phyloP scores from a whole-genome alignment of 805 yeast species.

The Candida xiaguanensis region DNA sequence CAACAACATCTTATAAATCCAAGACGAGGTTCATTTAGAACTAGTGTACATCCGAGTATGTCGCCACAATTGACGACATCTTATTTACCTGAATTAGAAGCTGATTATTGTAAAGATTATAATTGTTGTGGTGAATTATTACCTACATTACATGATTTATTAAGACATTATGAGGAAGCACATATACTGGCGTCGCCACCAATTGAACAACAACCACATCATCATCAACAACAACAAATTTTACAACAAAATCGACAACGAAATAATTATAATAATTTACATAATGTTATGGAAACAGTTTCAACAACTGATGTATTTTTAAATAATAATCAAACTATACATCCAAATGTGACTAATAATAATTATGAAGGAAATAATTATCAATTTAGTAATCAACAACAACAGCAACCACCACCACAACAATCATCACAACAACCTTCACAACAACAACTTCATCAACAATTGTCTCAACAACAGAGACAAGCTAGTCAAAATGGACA shows the following conservation, averaged over 20 bases:
- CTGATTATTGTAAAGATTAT: slow-evolving; percentile 94
- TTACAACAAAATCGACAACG: slow-evolving; percentile 28
- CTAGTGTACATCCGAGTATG: slow-evolving; percentile 25
- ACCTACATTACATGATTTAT: slow-evolving; percentile 89
- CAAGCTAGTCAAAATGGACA: slow-evolving; percentile 10
- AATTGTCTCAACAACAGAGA: slow-evolving; percentile 12
- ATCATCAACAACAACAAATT: slow-evolving; percentile 20
- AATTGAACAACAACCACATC: slow-evolving; percentile 24
- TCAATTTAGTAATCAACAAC: slow-evolving; percentile 9
- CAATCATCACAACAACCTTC: slow-evolving; percentile 17
- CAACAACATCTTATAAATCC: slow-evolving; percentile 26
- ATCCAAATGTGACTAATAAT: slow-evolving; percentile 7
- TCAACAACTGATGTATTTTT: slow-evolving; percentile 91
- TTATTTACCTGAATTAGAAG: slow-evolving; percentile 88
- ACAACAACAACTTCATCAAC: slow-evolving; percentile 14
- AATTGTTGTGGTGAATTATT: slow-evolving; percentile 90
- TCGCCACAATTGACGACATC: slow-evolving; percentile 70
- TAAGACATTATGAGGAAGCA: slow-evolving; percentile 94
- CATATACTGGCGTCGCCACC: slow-evolving; percentile 68
- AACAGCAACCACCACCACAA: slow-evolving; percentile 13
- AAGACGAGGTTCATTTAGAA: slow-evolving; percentile 35
- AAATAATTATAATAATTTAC: slow-evolving; percentile 40
- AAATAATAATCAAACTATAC: slow-evolving; percentile 25
- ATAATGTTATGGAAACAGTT: slow-evolving; percentile 77
- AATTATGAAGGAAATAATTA: slow-evolving; percentile 6